Evolutionary conservation across 208 protist genomes (phyloP).

Genomic region (Plasmodiophora brassicae): DNA sequence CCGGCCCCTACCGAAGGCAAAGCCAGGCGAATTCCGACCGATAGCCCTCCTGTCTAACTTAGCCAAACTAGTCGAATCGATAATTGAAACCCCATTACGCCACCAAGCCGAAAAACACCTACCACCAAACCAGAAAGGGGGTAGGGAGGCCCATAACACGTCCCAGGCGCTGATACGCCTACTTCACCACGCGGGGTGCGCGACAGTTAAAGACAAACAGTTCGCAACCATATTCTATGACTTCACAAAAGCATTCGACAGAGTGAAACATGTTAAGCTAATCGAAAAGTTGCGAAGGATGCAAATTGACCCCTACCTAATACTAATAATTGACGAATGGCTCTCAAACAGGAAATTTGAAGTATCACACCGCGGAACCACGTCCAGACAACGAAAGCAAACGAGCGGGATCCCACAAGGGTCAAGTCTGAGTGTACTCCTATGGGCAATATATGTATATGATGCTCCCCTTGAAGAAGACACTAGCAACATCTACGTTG

Average conservation of each 20-base stretch:
- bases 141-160: neutral
- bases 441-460: no score
- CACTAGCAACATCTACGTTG: no score
- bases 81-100: neutral
- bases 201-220: neutral
- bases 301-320: neutral
- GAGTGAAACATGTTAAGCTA: neutral
- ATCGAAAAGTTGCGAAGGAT: neutral
- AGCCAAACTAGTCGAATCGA: neutral
- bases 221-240: neutral
- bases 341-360: neutral
- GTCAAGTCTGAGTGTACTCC: neutral
- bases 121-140: neutral
- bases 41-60: neutral
- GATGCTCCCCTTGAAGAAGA: no score
- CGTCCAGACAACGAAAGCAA: neutral
- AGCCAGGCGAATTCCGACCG: constrained; percentile 21
- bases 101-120: neutral
- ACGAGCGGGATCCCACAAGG: neutral
- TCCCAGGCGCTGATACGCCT: neutral
- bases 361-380: neutral
- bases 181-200: neutral
- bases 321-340: neutral
- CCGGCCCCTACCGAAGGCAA: neutral
- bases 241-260: constrained; percentile 14